Conservation (phyloP, 169 alveolate species). For the Cryptosporidium sp. region DNA sequence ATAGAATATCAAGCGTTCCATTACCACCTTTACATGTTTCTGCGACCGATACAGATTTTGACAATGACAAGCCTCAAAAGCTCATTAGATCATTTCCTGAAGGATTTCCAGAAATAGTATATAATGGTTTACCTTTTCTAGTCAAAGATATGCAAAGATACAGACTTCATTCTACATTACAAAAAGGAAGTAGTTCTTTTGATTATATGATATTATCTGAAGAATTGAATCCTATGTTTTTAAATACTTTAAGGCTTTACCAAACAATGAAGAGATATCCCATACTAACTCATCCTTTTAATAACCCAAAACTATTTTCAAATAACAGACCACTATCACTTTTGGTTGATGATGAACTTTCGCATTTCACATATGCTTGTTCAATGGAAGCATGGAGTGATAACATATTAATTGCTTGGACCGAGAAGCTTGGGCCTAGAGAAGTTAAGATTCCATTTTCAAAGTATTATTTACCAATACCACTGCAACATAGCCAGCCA, state of each 20-base stretch:
- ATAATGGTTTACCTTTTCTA: slow-evolving; percentile 48
- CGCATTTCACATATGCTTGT: slow-evolving; percentile 73
- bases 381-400: slow-evolving; percentile 75
- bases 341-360: slow-evolving; percentile 54
- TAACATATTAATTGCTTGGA: slow-evolving; percentile 75
- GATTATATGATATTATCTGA: slow-evolving; percentile 32
- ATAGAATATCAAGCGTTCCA: slow-evolving; percentile 26
- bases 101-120: slow-evolving; percentile 53
- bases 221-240: slow-evolving; percentile 32
- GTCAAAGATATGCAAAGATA: slow-evolving; percentile 75
- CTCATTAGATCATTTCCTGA: slow-evolving; percentile 34
- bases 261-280: slow-evolving; percentile 75
- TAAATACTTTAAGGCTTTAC: slow-evolving; percentile 43
- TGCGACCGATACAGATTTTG: neutral
- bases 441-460: slow-evolving; percentile 36
- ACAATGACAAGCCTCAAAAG: slow-evolving; percentile 30
- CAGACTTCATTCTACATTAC: slow-evolving; percentile 51
- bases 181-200: slow-evolving; percentile 44
- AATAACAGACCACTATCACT: slow-evolving; percentile 49
- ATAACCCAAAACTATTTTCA: slow-evolving; percentile 32
- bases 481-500: slow-evolving; percentile 52
- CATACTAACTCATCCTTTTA: slow-evolving; percentile 65
- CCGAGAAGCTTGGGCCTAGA: slow-evolving; percentile 71
- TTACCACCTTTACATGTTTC: slow-evolving; percentile 48
- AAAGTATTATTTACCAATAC: slow-evolving; percentile 54